Evolutionary conservation across 495 filamentous ascomycete genomes (phyloP).

Genomic region (Daldinia concentrica): DNA sequence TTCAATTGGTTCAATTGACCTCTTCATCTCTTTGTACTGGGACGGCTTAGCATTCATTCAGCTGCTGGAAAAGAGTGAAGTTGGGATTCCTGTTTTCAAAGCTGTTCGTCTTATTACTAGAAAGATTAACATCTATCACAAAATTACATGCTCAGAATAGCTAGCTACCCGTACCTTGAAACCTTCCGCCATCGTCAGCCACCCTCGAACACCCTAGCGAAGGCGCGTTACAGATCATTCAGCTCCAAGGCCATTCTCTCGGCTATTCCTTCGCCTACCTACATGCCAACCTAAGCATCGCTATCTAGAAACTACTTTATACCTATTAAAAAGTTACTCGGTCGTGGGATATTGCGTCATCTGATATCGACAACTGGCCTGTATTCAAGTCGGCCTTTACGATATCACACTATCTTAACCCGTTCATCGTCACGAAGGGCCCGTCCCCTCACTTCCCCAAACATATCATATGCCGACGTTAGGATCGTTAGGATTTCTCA

Average conservation of each 20-base stretch:
- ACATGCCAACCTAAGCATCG: conserved; percentile 1
- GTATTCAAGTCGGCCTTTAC: conserved; percentile 11
- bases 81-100: conserved; percentile 16
- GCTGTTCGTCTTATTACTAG: conserved; percentile 4
- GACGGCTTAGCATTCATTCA: conserved; percentile 17
- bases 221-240: conserved; percentile 28
- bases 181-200: conserved; percentile 4
- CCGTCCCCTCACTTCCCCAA: conserved; percentile 30
- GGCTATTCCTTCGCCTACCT: conserved; percentile 6
- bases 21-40: conserved; percentile 30
- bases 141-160: conserved; percentile 5
- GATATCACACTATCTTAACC: conserved; percentile 24
- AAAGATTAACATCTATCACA: conserved; percentile 12
- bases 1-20: conserved; percentile 35
- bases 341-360: conserved; percentile 9
- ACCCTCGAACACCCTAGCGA: conserved; percentile 12
- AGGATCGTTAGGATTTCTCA: conserved; percentile 85
- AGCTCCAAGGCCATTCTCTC: conserved; percentile 9
- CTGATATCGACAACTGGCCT: conserved; percentile 11
- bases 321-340: conserved; percentile 9
- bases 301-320: conserved; percentile 3
- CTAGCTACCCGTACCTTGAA: conserved; percentile 16
- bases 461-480: conserved; percentile 72
- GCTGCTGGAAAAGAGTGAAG: conserved; percentile 23
- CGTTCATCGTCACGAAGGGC: conserved; percentile 29